A percentile compares a stretch with the other conserved stretches of the same genome.
These are phyloP conservation scores for Triticum urartu DNA, from an alignment of 176 grass and related monocot species.

Conservation along the genomic window DNA sequence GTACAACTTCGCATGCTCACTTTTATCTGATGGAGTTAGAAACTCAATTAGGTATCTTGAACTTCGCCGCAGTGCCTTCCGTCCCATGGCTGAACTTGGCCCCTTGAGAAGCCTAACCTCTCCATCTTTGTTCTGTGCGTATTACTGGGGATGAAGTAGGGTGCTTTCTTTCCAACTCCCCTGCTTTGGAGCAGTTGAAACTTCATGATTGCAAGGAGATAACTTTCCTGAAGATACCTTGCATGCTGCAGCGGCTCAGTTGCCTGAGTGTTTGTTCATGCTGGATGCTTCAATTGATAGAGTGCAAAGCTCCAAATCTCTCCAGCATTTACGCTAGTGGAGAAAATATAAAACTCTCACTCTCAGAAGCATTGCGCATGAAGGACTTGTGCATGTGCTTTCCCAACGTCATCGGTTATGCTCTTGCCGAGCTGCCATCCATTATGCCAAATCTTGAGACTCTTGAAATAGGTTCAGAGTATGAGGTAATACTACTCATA, in stretches of 20 bases:
- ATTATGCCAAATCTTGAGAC: constrained; percentile 3
- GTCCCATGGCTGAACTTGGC: neutral
- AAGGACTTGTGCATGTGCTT: neutral
- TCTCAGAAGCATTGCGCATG: neutral
- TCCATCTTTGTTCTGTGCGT: neutral
- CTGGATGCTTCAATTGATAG: neutral
- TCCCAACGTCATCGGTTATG: neutral
- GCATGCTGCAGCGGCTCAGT: neutral
- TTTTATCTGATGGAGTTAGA: neutral
- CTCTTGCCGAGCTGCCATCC: neutral
- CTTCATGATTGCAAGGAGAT: neutral
- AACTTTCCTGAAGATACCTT: neutral
- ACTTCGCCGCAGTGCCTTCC: neutral
- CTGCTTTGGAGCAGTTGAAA: neutral
- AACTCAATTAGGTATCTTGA: neutral
- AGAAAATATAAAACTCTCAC: neutral
- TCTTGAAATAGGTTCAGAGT: neutral
- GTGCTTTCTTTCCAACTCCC: constrained; percentile 7
- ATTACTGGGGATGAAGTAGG: constrained; percentile 7
- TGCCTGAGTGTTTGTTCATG: neutral
- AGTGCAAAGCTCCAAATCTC: neutral
- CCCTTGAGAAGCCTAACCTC: neutral
- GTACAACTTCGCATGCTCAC: constrained; percentile 11
- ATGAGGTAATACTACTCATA: neutral
- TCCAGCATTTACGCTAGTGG: neutral